phyloP scores from a whole-genome alignment of 1,139 yeast genomes.

The Scheffersomyces cryptocercus region DNA sequence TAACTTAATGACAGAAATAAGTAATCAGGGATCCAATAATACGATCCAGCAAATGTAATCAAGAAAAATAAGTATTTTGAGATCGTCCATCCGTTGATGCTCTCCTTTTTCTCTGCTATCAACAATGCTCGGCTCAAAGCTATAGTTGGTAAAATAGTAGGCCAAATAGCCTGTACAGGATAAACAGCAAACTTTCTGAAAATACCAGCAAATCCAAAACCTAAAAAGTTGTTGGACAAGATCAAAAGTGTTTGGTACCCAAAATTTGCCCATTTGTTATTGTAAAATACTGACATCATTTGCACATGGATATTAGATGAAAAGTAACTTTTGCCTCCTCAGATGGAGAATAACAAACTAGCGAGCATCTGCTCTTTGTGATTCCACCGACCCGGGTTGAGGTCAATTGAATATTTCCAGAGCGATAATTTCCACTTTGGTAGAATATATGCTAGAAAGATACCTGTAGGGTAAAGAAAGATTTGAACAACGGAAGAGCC shows the following conservation, averaged over 20 bases:
- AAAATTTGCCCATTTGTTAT: slow-evolving; percentile 16
- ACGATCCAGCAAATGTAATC: slow-evolving; percentile 9
- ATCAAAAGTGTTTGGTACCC: slow-evolving; percentile 17
- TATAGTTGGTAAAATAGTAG: slow-evolving; percentile 17
- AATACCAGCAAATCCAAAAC: slow-evolving; percentile 23
- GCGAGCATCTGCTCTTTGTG: slow-evolving; percentile 24
- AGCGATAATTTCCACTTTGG: slow-evolving; percentile 22
- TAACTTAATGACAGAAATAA: slow-evolving; percentile 15
- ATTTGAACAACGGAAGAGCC: slow-evolving; percentile 29
- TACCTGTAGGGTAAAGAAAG: slow-evolving; percentile 28
- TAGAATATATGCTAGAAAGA: slow-evolving; percentile 14
- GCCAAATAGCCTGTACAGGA: slow-evolving; percentile 17
- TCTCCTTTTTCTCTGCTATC: slow-evolving; percentile 17
- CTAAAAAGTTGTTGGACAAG: slow-evolving; percentile 19
- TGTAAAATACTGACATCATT: slow-evolving; percentile 13
- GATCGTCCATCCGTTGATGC: slow-evolving; percentile 23
- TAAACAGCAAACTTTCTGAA: slow-evolving; percentile 19
- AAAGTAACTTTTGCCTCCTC: slow-evolving; percentile 11
- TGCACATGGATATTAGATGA: slow-evolving; percentile 17
- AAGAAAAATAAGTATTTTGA: slow-evolving; percentile 18
- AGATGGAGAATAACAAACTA: slow-evolving; percentile 17
- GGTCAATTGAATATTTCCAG: slow-evolving; percentile 16
- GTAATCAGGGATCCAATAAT: slow-evolving; percentile 21
- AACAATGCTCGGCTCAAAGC: slow-evolving; percentile 21
- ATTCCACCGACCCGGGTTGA: slow-evolving; percentile 27